Evolutionary conservation across 208 protist species (phyloP).

Genomic region (Entamoeba histolytica): DNA sequence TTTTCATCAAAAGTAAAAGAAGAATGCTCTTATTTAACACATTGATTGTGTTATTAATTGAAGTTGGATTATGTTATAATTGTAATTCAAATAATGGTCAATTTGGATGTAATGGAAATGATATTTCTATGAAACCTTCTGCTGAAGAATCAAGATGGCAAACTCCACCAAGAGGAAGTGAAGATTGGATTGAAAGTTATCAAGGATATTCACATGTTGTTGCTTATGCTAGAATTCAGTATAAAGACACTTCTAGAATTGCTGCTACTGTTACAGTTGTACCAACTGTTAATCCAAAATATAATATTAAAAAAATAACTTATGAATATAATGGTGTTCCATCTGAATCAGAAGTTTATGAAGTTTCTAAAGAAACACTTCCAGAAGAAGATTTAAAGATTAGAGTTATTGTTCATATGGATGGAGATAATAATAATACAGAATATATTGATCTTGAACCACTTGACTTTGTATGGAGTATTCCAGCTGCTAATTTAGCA

Average conservation of each 20-base stretch:
- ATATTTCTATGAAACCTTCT: background rate
- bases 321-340: slow-evolving; percentile 28
- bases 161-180: background rate
- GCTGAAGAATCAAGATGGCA: background rate
- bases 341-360: background rate
- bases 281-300: background rate
- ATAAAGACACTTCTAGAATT: background rate
- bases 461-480: slow-evolving; percentile 36
- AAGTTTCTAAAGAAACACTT: slow-evolving; percentile 3
- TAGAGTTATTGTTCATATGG: background rate
- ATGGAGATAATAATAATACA: background rate
- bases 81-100: background rate
- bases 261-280: background rate
- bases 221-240: background rate
- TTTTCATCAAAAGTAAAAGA: no score
- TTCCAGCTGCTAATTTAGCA: background rate
- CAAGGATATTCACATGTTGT: background rate
- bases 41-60: no score
- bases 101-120: background rate
- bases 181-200: background rate
- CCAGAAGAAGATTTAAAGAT: slow-evolving; percentile 7
- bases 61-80: no score
- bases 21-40: no score
- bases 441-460: slow-evolving; percentile 18
- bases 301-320: slow-evolving; percentile 3